Conservation (phyloP, 2,329 filamentous ascomycete species). For the Pyrenochaeta sp. region DNA sequence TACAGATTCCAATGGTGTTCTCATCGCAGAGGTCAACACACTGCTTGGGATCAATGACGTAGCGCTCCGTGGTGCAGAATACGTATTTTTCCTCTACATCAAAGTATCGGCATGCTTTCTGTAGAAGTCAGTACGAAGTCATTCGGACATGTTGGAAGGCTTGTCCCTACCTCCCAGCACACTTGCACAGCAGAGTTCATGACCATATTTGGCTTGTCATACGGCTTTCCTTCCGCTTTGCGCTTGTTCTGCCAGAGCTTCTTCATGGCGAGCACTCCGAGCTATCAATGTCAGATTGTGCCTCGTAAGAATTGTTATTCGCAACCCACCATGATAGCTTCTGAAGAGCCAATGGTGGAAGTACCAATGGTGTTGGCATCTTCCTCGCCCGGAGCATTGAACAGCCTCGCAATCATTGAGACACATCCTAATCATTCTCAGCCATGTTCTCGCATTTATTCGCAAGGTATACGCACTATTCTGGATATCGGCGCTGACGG, state of each 20-base stretch:
- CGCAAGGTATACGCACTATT: constrained; percentile 71
- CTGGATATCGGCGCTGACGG: constrained; percentile 66
- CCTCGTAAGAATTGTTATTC: neutral
- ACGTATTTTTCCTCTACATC: constrained; percentile 89
- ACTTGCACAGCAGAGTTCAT: constrained; percentile 98
- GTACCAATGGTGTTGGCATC: constrained; percentile 78
- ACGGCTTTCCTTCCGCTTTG: constrained; percentile 81
- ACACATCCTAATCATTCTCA: constrained; percentile 37
- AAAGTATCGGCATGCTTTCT: constrained; percentile 79
- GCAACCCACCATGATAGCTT: constrained; percentile 66
- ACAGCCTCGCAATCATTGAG: constrained; percentile 74
- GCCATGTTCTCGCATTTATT: neutral
- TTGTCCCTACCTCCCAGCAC: constrained; percentile 86
- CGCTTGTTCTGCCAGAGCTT: constrained; percentile 90
- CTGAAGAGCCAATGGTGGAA: constrained; percentile 86
- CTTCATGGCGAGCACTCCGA: constrained; percentile 90
- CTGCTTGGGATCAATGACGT: constrained; percentile 69
- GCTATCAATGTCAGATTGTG: constrained; percentile 44
- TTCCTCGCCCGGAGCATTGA: constrained; percentile 73
- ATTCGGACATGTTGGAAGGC: too few relatives aligned
- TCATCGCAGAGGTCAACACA: constrained; percentile 69
- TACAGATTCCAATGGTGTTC: constrained; percentile 86
- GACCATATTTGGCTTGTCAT: constrained; percentile 84
- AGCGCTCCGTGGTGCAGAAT: constrained; percentile 67
- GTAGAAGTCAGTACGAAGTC: neutral